A percentile compares a stretch with the other conserved stretches of the same genome.
These are phyloP conservation scores for Aspergillus intermedius DNA, from an alignment of 2,329 filamentous ascomycete species.

Conservation along the genomic window DNA sequence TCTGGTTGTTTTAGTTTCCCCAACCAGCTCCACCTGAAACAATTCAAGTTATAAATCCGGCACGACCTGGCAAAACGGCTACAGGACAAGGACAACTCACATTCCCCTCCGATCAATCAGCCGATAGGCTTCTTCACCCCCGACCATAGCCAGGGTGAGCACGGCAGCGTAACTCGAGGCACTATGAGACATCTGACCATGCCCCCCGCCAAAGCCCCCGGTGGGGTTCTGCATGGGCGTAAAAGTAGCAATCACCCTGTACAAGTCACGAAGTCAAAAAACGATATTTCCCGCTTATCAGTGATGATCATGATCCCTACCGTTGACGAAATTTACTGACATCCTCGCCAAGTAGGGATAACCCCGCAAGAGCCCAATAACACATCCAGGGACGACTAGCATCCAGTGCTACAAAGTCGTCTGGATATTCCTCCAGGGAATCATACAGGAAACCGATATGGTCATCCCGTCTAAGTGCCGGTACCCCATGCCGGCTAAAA, in stretches of 20 bases:
- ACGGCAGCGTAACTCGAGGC: slow-evolving; percentile 83
- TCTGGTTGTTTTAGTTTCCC: slow-evolving; percentile 76
- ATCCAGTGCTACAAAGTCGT: slow-evolving; percentile 67
- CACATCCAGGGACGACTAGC: slow-evolving; percentile 88
- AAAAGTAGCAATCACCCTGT: slow-evolving; percentile 64
- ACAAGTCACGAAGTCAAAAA: background rate
- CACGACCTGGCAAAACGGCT: background rate
- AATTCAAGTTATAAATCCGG: slow-evolving; percentile 16
- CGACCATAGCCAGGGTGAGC: slow-evolving; percentile 71
- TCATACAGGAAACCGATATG: slow-evolving; percentile 47
- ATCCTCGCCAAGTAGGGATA: slow-evolving; percentile 72
- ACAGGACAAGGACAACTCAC: slow-evolving; percentile 32
- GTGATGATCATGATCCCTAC: slow-evolving; percentile 30
- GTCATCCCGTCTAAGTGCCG: slow-evolving; percentile 59
- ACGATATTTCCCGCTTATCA: background rate
- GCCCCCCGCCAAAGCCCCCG: slow-evolving; percentile 90
- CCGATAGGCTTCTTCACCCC: slow-evolving; percentile 65
- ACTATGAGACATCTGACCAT: slow-evolving; percentile 81
- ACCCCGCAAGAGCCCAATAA: slow-evolving; percentile 79
- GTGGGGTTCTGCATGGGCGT: slow-evolving; percentile 71
- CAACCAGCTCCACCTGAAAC: slow-evolving; percentile 72
- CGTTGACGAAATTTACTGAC: slow-evolving; percentile 57
- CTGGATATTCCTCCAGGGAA: slow-evolving; percentile 56
- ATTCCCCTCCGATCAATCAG: slow-evolving; percentile 74
- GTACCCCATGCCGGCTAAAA: slow-evolving; percentile 67